A percentile compares a stretch with the other conserved stretches of the same genome.
These are phyloP conservation scores for Daldinia concentrica DNA, from an alignment of 495 filamentous ascomycete genomes.

Conservation along the genomic window DNA sequence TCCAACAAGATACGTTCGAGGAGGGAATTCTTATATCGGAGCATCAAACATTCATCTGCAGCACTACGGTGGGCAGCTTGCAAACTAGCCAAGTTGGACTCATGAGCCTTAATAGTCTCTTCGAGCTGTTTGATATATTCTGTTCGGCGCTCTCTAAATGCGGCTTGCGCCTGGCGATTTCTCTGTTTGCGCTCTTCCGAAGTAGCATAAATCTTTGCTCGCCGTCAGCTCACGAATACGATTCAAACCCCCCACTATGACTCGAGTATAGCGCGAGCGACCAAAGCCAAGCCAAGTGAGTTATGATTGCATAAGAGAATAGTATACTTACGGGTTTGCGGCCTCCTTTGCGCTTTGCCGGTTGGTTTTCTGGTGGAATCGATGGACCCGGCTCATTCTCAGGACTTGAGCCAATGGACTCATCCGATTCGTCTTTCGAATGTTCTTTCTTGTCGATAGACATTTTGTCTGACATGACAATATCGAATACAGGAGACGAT, in stretches of 20 bases:
- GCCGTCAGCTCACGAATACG: constrained; percentile 43
- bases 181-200: constrained; percentile 98
- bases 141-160: constrained; percentile 93
- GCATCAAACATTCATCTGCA: constrained; percentile 97
- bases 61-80: constrained; percentile 94
- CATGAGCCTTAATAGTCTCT: constrained; percentile 96
- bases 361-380: constrained; percentile 56
- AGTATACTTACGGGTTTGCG: constrained; percentile 85
- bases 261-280: constrained; percentile 23
- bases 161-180: constrained; percentile 96
- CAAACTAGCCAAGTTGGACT: constrained; percentile 87
- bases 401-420: constrained; percentile 64
- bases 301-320: neutral
- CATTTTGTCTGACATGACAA: constrained; percentile 66
- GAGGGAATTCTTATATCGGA: constrained; percentile 97
- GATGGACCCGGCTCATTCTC: constrained; percentile 57
- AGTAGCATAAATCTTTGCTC: constrained; percentile 85
- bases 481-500: constrained; percentile 41
- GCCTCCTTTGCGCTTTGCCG: constrained; percentile 91
- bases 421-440: constrained; percentile 60
- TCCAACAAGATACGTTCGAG: constrained; percentile 94
- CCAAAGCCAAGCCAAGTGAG: constrained; percentile 36
- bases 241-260: constrained; percentile 35
- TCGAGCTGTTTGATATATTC: constrained; percentile 99
- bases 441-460: constrained; percentile 67